These are phyloP conservation scores for Plantago elongata DNA, from an alignment of 257 asterid genomes.

Conservation along the genomic window DNA sequence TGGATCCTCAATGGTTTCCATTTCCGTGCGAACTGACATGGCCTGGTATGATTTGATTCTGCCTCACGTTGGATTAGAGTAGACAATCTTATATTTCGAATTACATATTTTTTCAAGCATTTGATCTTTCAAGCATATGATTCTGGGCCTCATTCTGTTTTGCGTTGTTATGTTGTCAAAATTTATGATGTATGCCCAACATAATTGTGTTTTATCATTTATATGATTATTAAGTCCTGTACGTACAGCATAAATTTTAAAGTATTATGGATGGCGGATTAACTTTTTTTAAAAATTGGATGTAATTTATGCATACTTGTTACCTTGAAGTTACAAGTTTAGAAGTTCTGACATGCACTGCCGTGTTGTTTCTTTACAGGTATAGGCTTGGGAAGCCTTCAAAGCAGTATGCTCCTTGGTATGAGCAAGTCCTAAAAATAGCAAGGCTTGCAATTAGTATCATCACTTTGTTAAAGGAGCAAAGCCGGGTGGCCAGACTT, in stretches of 20 bases:
- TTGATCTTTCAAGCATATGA: background rate
- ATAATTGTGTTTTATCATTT: slow-evolving; percentile 1
- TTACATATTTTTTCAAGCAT: background rate
- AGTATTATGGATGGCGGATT: too few relatives aligned
- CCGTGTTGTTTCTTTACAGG: slow-evolving; percentile 41
- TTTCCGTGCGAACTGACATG: slow-evolving; percentile 85
- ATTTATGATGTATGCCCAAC: background rate
- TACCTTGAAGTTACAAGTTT: background rate
- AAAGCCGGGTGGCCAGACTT: slow-evolving; percentile 70
- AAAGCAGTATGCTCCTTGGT: slow-evolving; percentile 93
- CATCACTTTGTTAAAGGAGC: slow-evolving; percentile 75
- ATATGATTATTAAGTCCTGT: background rate
- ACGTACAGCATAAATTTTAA: background rate
- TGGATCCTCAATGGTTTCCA: slow-evolving; percentile 74
- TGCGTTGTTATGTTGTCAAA: background rate
- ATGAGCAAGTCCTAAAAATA: slow-evolving; percentile 71
- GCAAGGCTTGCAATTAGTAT: slow-evolving; percentile 71
- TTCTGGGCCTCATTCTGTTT: background rate
- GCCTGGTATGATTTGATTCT: slow-evolving; percentile 57
- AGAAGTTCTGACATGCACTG: slow-evolving; percentile 11
- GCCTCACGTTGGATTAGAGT: background rate
- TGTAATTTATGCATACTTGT: too few relatives aligned
- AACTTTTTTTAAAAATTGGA: too few relatives aligned
- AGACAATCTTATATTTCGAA: background rate
- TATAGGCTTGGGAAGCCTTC: slow-evolving; percentile 93